Conservation (phyloP, 331 rosid species). For the Telfairia occidentalis region DNA sequence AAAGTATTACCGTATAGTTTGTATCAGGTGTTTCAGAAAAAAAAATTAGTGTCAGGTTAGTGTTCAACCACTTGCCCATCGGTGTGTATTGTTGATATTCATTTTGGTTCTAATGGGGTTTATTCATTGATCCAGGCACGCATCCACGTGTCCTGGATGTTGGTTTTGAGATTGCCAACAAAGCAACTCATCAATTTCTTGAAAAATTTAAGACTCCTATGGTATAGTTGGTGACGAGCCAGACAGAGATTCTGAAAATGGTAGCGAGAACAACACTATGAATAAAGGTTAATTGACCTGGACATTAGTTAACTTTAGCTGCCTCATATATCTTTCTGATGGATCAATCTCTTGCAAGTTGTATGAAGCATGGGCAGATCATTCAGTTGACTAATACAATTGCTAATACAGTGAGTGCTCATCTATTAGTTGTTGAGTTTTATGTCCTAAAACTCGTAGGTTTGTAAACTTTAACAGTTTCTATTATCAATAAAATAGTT, state of each 20-base stretch:
- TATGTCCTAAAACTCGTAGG: no score
- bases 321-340: conserved; percentile 4
- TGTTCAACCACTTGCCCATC: neutral
- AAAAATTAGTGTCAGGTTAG: neutral
- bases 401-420: conserved; percentile 64
- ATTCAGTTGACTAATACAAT: conserved; percentile 71
- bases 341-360: conserved; percentile 30
- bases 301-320: neutral
- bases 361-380: conserved; percentile 81
- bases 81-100: neutral
- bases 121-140: conserved; percentile 52
- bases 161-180: conserved; percentile 94
- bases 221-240: conserved; percentile 83
- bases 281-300: conserved; percentile 54
- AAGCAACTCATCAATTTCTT: conserved; percentile 76
- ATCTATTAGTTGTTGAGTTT: neutral
- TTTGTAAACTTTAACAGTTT: no score
- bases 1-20: neutral
- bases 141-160: conserved; percentile 95
- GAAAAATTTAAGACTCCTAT: conserved; percentile 82
- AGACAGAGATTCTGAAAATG: conserved; percentile 87
- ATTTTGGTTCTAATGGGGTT: neutral
- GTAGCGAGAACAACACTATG: conserved; percentile 87
- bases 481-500: no score
- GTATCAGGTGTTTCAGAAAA: neutral